phyloP scores from a whole-genome alignment of 768 basidiomycete species.

The Calocera viscosa region DNA sequence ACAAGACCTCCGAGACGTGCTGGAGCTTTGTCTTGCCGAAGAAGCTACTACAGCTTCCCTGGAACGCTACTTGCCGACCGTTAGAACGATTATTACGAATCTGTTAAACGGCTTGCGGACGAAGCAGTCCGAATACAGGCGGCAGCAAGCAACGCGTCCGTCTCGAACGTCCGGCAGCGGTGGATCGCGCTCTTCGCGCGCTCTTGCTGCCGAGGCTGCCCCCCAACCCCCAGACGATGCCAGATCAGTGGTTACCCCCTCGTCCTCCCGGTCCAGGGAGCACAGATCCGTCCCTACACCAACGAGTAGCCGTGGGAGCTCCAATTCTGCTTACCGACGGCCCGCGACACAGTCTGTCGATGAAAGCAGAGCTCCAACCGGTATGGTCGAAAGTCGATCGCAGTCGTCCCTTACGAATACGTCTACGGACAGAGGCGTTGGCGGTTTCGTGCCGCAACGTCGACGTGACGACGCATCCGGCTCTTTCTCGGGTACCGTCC shows the following conservation, averaged over 20 bases:
- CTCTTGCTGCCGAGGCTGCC: background rate
- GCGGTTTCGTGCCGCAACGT: background rate
- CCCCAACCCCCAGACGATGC: background rate
- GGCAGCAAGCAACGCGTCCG: conserved; percentile 41
- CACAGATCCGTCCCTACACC: background rate
- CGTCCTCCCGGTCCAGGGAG: background rate
- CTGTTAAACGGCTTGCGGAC: conserved; percentile 85
- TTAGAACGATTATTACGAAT: conserved; percentile 83
- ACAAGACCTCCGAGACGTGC: conserved; percentile 71
- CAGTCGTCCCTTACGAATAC: background rate
- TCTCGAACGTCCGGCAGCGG: conserved; percentile 35
- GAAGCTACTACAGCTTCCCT: conserved; percentile 77
- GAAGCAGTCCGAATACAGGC: conserved; percentile 81
- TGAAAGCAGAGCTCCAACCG: background rate
- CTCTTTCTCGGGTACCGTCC: background rate
- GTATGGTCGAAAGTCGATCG: background rate
- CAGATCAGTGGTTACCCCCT: background rate
- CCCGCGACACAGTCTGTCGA: background rate
- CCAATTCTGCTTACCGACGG: background rate
- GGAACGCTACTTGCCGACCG: conserved; percentile 77
- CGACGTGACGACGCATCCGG: background rate
- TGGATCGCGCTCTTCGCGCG: conserved; percentile 5
- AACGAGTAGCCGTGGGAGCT: background rate
- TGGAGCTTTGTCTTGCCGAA: conserved; percentile 85
- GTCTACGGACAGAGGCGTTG: background rate